Conservation (phyloP, 805 yeast genomes). For the Metschnikowia peoriensis region DNA sequence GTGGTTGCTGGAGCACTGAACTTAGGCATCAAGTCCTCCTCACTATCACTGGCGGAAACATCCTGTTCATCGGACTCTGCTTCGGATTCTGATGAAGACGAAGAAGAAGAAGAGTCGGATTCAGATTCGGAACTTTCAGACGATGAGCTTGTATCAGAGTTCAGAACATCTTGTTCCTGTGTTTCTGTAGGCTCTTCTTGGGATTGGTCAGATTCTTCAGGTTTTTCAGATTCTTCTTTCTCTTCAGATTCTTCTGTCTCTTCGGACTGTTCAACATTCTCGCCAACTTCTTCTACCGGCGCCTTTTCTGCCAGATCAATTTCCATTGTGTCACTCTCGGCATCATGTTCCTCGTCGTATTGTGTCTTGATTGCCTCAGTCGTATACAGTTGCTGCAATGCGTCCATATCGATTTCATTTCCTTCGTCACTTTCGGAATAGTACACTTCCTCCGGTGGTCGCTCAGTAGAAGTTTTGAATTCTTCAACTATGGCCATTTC, state of each 20-base stretch:
- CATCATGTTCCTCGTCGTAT: slow-evolving; percentile 26
- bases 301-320: slow-evolving; percentile 4
- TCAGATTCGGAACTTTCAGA: slow-evolving; percentile 7
- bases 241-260: not conserved
- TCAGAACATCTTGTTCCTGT: too few relatives aligned
- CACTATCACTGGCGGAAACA: slow-evolving; percentile 10
- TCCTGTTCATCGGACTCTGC: slow-evolving; percentile 13
- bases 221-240: not conserved
- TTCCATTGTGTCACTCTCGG: slow-evolving; percentile 1
- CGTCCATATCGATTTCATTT: slow-evolving; percentile 37
- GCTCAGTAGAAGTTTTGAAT: slow-evolving; percentile 20
- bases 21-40: slow-evolving; percentile 53
- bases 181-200: too few relatives aligned
- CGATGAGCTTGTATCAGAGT: not conserved
- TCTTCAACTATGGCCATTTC: slow-evolving; percentile 14
- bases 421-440: slow-evolving; percentile 42
- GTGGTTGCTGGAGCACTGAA: slow-evolving; percentile 41
- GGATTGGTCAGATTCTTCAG: not conserved
- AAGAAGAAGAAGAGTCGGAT: not conserved
- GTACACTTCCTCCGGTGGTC: slow-evolving; percentile 29
- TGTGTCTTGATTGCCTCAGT: slow-evolving; percentile 29
- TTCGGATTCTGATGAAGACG: not conserved
- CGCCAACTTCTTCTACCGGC: not conserved
- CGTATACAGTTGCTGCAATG: slow-evolving; percentile 22
- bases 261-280: not conserved